A percentile compares a stretch with the other conserved stretches of the same genome.
Conservation (phyloP, 1,139 yeast species). For the Yamadazyma taylorii region DNA sequence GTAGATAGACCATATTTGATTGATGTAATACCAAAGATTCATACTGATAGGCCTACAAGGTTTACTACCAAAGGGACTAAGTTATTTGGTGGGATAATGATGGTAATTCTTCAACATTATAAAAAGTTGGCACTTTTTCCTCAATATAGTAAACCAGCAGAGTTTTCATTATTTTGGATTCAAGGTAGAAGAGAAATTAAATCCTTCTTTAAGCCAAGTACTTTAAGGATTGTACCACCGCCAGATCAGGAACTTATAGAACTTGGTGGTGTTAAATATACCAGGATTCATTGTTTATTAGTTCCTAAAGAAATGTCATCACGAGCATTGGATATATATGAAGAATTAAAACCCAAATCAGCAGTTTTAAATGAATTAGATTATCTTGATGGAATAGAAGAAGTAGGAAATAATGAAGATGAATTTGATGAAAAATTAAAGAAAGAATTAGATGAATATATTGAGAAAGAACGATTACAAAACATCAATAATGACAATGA, state of each 20-base stretch:
- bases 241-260: conserved; percentile 18
- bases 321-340: conserved; percentile 27
- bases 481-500: not conserved
- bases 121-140: conserved; percentile 11
- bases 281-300: conserved; percentile 34
- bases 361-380: conserved; percentile 11
- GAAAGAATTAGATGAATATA: conserved; percentile 2
- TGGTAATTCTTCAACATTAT: conserved; percentile 20
- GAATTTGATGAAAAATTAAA: conserved; percentile 3
- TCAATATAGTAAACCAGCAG: conserved; percentile 10
- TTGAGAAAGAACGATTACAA: conserved; percentile 12
- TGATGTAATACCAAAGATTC: conserved; percentile 30
- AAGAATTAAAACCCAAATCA: conserved; percentile 28
- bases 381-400: conserved; percentile 6
- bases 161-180: conserved; percentile 38
- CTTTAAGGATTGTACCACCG: conserved; percentile 38
- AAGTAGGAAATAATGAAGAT: conserved; percentile 9
- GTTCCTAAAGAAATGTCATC: conserved; percentile 27
- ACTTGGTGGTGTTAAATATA: conserved; percentile 19
- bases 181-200: conserved; percentile 42
- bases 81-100: conserved; percentile 20
- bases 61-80: conserved; percentile 37
- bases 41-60: conserved; percentile 18
- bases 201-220: conserved; percentile 42
- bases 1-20: conserved; percentile 31